Base-by-base conservation (phyloP, 441 rosid species). In the Euphorbia corollata region DNA sequence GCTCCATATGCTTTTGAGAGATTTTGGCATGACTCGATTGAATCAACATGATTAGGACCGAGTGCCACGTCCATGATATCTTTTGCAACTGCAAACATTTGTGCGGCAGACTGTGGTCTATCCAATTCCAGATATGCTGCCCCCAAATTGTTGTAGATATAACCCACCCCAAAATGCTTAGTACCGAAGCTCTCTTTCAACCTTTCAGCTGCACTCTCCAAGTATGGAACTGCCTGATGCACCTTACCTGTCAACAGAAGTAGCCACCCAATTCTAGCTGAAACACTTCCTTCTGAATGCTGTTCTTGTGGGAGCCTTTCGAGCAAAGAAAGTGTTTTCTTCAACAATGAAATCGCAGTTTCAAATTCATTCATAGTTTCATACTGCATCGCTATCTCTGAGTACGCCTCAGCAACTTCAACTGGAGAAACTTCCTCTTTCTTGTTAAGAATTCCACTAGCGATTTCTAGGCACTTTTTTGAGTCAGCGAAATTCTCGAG, bases 191-290 rank as follows among this genome's bases (percentile, higher is more conserved):
- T 84, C 75, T 88, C 93, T 78, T 86, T 88, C 72, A 94, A 67
- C 76, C 85, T 85, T 77, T 91, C 96, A 0, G 91, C 94, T 32
- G 96, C 96, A 72, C 78, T 78, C 84, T 94, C 97, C 79, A 94
- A 77, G 74, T 79, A 91, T 43, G 97, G 97, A 84, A 94, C 85
- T 30, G 89, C 96, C 78, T 86, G 83, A 54, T 81, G 73, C 73
- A 89, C 99, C 77, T 87, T 79, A 45, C 97, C 97, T 0, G 85
- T 86, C 83, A 91, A 78, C 30, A 90, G 22, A 74, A 85, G 91
- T 73, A 87, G 72, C 96, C 92, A 89, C 63, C 99, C 99, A 63
- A 91, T 76, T 81, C 97, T 89, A 61, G 98, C 98, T 32, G 96
- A 82, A 63, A 89, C 84, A 63, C 88, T 88, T 75, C 94, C 98